Conservation (phyloP, 345 rosid genomes). For the Pistacia atlantica region DNA sequence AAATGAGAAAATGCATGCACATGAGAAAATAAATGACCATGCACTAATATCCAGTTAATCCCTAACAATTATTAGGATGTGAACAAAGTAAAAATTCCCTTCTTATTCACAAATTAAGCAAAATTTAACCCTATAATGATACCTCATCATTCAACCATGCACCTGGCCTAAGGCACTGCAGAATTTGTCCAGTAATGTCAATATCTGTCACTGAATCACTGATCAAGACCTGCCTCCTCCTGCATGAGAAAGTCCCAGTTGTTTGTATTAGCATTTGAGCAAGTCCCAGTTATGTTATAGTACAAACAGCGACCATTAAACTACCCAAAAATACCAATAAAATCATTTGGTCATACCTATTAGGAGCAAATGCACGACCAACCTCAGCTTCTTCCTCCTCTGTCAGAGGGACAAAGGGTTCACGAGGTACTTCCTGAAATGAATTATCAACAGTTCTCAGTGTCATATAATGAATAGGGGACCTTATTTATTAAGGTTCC, state of each 20-base stretch:
- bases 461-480: neutral
- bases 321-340: conserved; percentile 8
- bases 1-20: conserved; percentile 24
- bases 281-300: conserved; percentile 19
- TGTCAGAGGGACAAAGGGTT: conserved; percentile 71
- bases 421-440: conserved; percentile 57
- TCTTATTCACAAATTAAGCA: conserved; percentile 1
- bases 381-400: conserved; percentile 72
- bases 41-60: neutral
- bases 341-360: conserved; percentile 43
- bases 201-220: conserved; percentile 64
- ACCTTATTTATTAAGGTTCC: neutral
- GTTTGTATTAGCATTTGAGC: too few relatives aligned
- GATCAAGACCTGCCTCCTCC: conserved; percentile 56
- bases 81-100: conserved; percentile 9
- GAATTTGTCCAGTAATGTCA: conserved; percentile 63
- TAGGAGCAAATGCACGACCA: conserved; percentile 48
- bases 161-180: conserved; percentile 74
- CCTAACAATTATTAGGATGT: neutral
- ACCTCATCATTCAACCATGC: conserved; percentile 99
- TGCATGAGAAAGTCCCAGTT: conserved; percentile 33
- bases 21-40: conserved; percentile 18
- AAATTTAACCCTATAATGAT: conserved; percentile 11
- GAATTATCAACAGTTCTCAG: conserved; percentile 15
- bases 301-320: conserved; percentile 13